A percentile compares a stretch with the other conserved stretches of the same genome.
Conservation (phyloP, 208 protist species). For the Crithidia brevicula region DNA sequence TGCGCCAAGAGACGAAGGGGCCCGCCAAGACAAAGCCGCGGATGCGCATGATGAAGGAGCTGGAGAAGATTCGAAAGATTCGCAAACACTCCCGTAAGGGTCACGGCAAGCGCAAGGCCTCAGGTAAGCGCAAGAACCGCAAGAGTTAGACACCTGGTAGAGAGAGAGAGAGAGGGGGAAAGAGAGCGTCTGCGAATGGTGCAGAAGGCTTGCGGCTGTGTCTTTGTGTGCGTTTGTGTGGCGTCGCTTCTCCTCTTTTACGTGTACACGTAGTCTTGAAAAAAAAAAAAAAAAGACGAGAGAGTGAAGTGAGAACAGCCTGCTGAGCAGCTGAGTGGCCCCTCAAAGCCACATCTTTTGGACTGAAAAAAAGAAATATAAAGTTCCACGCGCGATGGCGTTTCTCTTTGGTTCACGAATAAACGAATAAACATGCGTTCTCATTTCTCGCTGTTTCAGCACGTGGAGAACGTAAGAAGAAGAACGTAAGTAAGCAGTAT, state of each 20-base stretch:
- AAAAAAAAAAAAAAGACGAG: background rate
- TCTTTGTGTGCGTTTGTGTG: background rate
- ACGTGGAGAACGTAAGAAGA: too few species aligned
- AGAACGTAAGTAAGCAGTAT: too few species aligned
- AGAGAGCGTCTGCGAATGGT: background rate
- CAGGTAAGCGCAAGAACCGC: constrained; percentile 85
- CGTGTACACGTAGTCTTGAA: background rate
- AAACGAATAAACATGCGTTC: too few species aligned
- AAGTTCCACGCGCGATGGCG: too few species aligned
- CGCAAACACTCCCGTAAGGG: constrained; percentile 87
- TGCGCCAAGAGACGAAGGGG: constrained; percentile 78
- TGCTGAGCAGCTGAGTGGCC: background rate
- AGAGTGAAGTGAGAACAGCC: background rate
- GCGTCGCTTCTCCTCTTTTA: background rate
- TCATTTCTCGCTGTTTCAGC: too few species aligned
- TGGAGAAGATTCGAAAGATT: constrained; percentile 90
- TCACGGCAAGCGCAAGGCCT: constrained; percentile 87
- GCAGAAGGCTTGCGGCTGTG: background rate
- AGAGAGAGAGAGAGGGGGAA: too few species aligned
- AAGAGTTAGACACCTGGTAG: constrained; percentile 51
- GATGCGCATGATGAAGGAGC: constrained; percentile 81
- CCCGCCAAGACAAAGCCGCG: constrained; percentile 71
- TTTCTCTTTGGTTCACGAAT: too few species aligned
- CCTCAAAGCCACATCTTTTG: too few species aligned
- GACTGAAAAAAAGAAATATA: too few species aligned